Conservation (phyloP, 805 yeast species). For the Teunomyces pallodes region DNA sequence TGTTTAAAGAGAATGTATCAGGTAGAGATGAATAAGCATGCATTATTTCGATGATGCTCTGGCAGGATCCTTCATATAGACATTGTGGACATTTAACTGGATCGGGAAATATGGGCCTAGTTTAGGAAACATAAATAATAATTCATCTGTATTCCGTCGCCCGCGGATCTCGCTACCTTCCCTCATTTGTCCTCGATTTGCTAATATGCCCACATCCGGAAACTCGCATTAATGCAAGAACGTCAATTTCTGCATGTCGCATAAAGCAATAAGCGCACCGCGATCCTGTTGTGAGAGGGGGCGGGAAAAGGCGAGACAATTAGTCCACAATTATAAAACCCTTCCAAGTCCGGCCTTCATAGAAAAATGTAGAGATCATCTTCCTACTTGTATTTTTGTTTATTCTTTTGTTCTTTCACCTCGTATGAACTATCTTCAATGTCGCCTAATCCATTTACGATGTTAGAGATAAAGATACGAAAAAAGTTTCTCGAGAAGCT, state of each 20-base stretch:
- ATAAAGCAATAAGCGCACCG: neutral
- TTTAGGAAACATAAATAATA: neutral
- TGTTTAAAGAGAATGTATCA: neutral
- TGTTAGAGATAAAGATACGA: neutral
- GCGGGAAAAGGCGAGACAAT: neutral
- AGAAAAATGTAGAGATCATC: no score
- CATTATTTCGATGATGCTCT: no score
- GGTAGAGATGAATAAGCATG: neutral
- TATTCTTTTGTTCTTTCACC: no score
- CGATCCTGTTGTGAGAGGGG: no score
- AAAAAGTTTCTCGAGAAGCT: neutral
- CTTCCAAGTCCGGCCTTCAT: neutral
- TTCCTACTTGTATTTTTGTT: no score
- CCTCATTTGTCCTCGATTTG: neutral
- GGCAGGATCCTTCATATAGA: neutral
- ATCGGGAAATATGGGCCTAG: neutral
- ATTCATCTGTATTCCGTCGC: neutral
- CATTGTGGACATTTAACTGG: neutral
- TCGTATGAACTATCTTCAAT: neutral
- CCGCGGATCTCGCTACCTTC: neutral
- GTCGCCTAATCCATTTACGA: neutral
- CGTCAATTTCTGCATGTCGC: neutral
- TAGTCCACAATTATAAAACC: neutral
- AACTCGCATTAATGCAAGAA: no score
- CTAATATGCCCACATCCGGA: neutral